phyloP scores from a whole-genome alignment of 306 rosid genomes.

The Betula pendula region DNA sequence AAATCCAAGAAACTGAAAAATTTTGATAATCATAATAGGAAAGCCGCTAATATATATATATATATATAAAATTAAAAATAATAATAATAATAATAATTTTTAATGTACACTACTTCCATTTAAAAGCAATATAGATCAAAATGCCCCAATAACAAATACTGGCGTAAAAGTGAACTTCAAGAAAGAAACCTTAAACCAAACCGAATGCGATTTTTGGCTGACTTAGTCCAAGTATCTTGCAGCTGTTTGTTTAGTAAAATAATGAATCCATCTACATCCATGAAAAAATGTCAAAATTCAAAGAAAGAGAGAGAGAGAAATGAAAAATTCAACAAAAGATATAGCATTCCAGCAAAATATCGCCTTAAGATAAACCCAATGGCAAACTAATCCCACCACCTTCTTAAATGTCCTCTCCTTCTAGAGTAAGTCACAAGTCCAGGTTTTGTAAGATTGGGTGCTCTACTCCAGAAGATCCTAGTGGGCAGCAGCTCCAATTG shows the following conservation, averaged over 20 bases:
- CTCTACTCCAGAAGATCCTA: constrained; percentile 7
- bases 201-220: neutral
- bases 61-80: no score
- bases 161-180: neutral
- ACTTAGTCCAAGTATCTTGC: constrained; percentile 24
- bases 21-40: neutral
- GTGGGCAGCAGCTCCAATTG: constrained; percentile 13
- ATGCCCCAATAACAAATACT: neutral
- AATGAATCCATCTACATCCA: no score
- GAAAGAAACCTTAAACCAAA: constrained; percentile 16
- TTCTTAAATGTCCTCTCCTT: neutral
- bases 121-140: neutral
- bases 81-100: no score
- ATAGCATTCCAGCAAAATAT: neutral
- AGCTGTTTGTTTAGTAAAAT: neutral
- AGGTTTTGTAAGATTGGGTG: constrained; percentile 2
- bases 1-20: no score
- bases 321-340: no score
- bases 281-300: no score
- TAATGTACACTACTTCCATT: neutral
- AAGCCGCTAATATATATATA: constrained; percentile 9
- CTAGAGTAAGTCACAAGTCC: neutral
- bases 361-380: neutral
- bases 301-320: no score
- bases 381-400: neutral